Evolutionary conservation across 176 grass and related monocot genomes (phyloP), one percentile per base, ranked within the genome.

Genomic region (Neostapfia colusana): DNA sequence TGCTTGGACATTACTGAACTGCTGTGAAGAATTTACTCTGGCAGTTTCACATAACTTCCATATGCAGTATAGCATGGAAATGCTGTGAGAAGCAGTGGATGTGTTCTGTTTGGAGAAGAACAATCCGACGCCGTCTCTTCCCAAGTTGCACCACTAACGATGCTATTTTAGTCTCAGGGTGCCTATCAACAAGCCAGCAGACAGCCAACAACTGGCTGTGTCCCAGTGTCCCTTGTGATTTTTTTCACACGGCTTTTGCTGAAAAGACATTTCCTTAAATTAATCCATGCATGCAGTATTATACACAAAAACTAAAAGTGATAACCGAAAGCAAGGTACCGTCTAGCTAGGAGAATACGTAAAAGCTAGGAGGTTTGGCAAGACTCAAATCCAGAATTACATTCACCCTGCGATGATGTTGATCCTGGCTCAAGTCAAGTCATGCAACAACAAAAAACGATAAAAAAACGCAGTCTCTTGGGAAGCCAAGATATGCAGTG

Each of bases 331-430:
- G 80, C 41, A 53, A 44, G 69, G 75, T 68, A 69, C 74, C 63
- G 23, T 53, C 42, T 8, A 16, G n/a, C n/a, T 45, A 58, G 8
- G 28, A 78, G 79, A 82, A 82, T 67, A 67, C 57, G 67, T 50
- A 70, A 88, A 88, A 71, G 70, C 76, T 40, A 70, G 44, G 3
- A 77, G 31, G 86, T 84, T 88, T 80, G 86, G 86, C 76, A 80
- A 56, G 70, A 71, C 84, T 13, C 0, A 80, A 63, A 88, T 75
- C 58, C 20, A 65, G 56, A 41, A 58, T 57, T 70, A 65, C 63
- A 41, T 76, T 70, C 64, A 70, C 21, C 21, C 54, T 46, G 11
- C 5, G 27, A 80, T 27, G 75, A 75, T 37, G 50, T 7, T 18
- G 15, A 28, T 28, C 11, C 57, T 46, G 45, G 27, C 81, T 75